Percentiles rank a stretch among this genome's conserved stretches.
These are phyloP conservation scores for Cystobasidium onofrii DNA, from an alignment of 768 basidiomycete species.

Conservation along the genomic window DNA sequence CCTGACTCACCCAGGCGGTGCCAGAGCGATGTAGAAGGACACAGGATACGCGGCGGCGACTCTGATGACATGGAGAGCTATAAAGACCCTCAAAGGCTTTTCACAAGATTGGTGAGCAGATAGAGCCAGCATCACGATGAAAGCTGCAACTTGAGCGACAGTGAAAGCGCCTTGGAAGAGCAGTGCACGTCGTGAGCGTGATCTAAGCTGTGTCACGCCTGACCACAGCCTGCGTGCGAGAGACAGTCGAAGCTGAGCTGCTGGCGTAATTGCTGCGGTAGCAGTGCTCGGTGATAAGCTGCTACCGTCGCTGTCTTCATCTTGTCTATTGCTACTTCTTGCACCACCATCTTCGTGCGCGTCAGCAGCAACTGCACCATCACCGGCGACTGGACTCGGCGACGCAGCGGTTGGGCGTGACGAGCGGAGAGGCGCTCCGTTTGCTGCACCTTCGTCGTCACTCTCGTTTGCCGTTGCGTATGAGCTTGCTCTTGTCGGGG, in stretches of 20 bases:
- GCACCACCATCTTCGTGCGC: background rate
- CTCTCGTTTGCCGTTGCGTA: background rate
- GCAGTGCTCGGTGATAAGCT: background rate
- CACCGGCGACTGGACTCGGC: background rate
- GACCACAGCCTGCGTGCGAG: background rate
- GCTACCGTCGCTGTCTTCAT: background rate
- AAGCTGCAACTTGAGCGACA: slow-evolving; percentile 35
- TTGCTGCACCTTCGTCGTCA: background rate
- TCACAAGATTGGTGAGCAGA: slow-evolving; percentile 32
- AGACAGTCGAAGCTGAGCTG: slow-evolving; percentile 13
- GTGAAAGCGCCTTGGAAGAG: slow-evolving; percentile 15
- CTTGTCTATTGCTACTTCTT: background rate
- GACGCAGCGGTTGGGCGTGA: background rate
- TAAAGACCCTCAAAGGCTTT: slow-evolving; percentile 33
- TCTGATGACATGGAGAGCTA: slow-evolving; percentile 35
- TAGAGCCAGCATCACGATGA: slow-evolving; percentile 33
- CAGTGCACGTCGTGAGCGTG: background rate
- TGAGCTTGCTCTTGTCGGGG: background rate
- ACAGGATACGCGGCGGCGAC: slow-evolving; percentile 34
- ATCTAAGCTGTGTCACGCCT: slow-evolving; percentile 16
- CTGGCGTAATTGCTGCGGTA: slow-evolving; percentile 12
- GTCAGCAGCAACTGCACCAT: background rate
- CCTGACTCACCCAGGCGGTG: slow-evolving; percentile 16
- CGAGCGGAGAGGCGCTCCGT: background rate
- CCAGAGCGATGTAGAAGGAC: slow-evolving; percentile 26